Conservation (phyloP, 768 basidiomycete genomes). For the Leucocoprinus leucothites region DNA sequence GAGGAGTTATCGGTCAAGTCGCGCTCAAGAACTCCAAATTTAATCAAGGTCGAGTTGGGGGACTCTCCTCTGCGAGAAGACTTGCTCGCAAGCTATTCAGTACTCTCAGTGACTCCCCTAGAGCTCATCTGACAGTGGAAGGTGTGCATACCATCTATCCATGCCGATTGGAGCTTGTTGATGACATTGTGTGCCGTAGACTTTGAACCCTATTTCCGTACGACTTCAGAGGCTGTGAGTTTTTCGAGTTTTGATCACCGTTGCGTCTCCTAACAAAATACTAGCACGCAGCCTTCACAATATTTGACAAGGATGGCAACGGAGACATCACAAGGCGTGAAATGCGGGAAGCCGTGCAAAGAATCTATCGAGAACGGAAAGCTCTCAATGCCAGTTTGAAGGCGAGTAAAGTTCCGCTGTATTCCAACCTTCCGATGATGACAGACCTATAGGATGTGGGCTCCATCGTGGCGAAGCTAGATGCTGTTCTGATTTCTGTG, state of each 20-base stretch:
- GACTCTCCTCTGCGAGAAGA: constrained; percentile 62
- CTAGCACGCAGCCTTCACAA: constrained; percentile 62
- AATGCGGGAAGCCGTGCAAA: constrained; percentile 80
- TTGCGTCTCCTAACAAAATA: constrained; percentile 8
- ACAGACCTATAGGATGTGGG: constrained; percentile 50
- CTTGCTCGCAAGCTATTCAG: constrained; percentile 69
- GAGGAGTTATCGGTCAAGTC: constrained; percentile 67
- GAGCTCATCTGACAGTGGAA: constrained; percentile 63
- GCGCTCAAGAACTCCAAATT: constrained; percentile 65
- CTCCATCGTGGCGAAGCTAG: constrained; percentile 73
- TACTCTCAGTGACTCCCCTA: constrained; percentile 53
- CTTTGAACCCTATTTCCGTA: constrained; percentile 74
- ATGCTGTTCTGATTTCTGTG: constrained; percentile 64
- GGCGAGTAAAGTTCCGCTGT: constrained; percentile 31
- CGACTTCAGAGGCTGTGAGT: constrained; percentile 67
- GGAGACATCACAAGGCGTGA: constrained; percentile 75
- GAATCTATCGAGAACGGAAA: constrained; percentile 78
- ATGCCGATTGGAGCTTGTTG: not conserved
- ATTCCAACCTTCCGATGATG: not conserved
- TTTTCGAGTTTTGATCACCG: not conserved
- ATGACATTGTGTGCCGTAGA: constrained; percentile 36
- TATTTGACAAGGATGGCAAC: constrained; percentile 83
- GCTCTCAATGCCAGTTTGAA: constrained; percentile 68
- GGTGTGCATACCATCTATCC: constrained; percentile 34
- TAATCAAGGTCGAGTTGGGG: constrained; percentile 41